These are phyloP conservation scores for Fusarium compactum DNA, from an alignment of 2,329 filamentous ascomycete species.

Conservation along the genomic window DNA sequence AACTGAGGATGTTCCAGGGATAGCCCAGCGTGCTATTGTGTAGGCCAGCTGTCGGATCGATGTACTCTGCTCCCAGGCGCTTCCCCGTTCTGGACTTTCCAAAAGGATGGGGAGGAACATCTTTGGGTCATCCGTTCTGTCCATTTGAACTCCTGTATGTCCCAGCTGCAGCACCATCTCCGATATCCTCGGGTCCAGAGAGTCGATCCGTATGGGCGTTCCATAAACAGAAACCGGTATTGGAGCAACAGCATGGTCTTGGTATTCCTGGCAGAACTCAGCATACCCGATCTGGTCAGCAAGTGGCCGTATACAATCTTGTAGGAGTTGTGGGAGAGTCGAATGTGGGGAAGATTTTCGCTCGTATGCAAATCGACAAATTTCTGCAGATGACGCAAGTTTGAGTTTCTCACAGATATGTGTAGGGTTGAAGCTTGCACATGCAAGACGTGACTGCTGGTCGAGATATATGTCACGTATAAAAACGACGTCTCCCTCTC, in stretches of 20 bases:
- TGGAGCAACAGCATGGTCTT: slow-evolving; percentile 37
- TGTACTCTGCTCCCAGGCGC: slow-evolving; percentile 68
- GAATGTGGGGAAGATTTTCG: slow-evolving; percentile 46
- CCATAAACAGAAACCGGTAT: slow-evolving; percentile 33
- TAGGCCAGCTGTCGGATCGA: slow-evolving; percentile 66
- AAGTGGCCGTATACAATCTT: slow-evolving; percentile 43
- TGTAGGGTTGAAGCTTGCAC: slow-evolving; percentile 49
- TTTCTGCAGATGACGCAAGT: slow-evolving; percentile 49
- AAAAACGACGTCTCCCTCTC: slow-evolving; percentile 73
- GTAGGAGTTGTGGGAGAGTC: slow-evolving; percentile 49
- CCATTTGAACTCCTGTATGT: slow-evolving; percentile 2
- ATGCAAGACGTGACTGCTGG: slow-evolving; percentile 41
- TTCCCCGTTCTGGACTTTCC: slow-evolving; percentile 66
- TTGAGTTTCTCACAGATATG: slow-evolving; percentile 59
- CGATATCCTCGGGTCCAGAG: slow-evolving; percentile 55
- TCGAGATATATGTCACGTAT: slow-evolving; percentile 71
- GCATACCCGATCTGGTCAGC: slow-evolving; percentile 43
- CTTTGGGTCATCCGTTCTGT: slow-evolving; percentile 46
- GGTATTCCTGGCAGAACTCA: slow-evolving; percentile 52
- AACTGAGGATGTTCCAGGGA: slow-evolving; percentile 24
- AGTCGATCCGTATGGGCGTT: slow-evolving; percentile 26
- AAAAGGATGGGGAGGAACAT: slow-evolving; percentile 76
- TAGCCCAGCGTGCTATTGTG: slow-evolving; percentile 55
- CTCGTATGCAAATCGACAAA: slow-evolving; percentile 54
- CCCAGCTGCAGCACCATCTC: slow-evolving; percentile 54